A percentile compares a stretch with the other conserved stretches of the same genome.
phyloP scores from a whole-genome alignment of 345 rosid genomes.

The Gossypium bickii region DNA sequence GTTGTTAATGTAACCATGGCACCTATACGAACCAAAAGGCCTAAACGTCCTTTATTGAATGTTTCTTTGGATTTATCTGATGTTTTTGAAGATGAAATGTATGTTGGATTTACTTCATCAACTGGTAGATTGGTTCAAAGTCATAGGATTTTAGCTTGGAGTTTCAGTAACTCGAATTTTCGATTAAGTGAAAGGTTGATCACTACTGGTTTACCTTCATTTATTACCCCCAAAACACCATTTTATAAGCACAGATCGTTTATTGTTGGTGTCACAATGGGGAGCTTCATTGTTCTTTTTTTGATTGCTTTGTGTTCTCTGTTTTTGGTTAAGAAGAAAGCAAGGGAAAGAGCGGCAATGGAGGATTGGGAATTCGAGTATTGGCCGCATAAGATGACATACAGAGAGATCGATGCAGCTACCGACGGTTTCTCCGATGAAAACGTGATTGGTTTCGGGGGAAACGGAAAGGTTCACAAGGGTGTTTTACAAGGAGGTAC shows the following conservation, averaged over 20 bases:
- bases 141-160: slow-evolving; percentile 73
- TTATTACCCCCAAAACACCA: slow-evolving; percentile 44
- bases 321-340: slow-evolving; percentile 36
- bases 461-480: slow-evolving; percentile 74
- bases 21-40: slow-evolving; percentile 32
- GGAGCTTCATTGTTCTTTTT: slow-evolving; percentile 30
- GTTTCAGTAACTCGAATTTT: slow-evolving; percentile 64
- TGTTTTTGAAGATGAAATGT: slow-evolving; percentile 65
- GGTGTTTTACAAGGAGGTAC: slow-evolving; percentile 58
- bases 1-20: slow-evolving; percentile 40
- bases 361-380: slow-evolving; percentile 92
- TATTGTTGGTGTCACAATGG: slow-evolving; percentile 37
- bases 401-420: slow-evolving; percentile 55
- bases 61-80: slow-evolving; percentile 42
- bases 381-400: slow-evolving; percentile 70
- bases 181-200: slow-evolving; percentile 48
- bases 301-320: slow-evolving; percentile 26
- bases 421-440: slow-evolving; percentile 60
- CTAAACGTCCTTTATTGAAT: slow-evolving; percentile 43
- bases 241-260: slow-evolving; percentile 39
- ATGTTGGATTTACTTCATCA: slow-evolving; percentile 64
- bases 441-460: slow-evolving; percentile 66
- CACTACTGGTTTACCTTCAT: slow-evolving; percentile 62
- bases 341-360: slow-evolving; percentile 50
- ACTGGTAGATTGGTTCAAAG: slow-evolving; percentile 53